Evolutionary conservation across 176 grass and related monocot genomes (phyloP).

Genomic region (Tuctoria greenei): DNA sequence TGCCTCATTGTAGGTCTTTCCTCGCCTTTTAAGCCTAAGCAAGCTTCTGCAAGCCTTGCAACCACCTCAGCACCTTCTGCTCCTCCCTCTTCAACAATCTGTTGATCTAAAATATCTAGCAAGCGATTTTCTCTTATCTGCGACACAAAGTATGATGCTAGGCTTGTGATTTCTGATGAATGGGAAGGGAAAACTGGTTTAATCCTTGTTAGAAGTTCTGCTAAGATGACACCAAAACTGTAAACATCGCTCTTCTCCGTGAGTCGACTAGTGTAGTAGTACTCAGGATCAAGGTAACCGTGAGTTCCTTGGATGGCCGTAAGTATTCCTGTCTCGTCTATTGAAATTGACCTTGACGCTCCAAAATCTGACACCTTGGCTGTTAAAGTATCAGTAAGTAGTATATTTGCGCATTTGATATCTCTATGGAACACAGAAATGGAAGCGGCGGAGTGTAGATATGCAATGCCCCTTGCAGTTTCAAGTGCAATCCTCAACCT

Average conservation of each 20-base stretch:
- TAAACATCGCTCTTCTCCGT: constrained; percentile 51
- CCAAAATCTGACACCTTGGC: constrained; percentile 51
- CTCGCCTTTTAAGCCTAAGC: constrained; percentile 45
- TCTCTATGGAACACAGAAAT: constrained; percentile 60
- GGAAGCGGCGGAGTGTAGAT: constrained; percentile 40
- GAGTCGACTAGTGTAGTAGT: constrained; percentile 43
- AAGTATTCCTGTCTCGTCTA: constrained; percentile 37
- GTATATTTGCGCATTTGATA: constrained; percentile 50
- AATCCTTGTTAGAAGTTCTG: constrained; percentile 37
- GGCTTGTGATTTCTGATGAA: background rate
- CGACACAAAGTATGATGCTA: constrained; percentile 35
- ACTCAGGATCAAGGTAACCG: constrained; percentile 49
- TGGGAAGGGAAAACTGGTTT: constrained; percentile 31
- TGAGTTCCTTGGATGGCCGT: constrained; percentile 43
- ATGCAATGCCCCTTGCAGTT: constrained; percentile 42
- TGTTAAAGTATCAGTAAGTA: constrained; percentile 41
- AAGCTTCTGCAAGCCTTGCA: constrained; percentile 12
- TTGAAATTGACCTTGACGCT: constrained; percentile 44
- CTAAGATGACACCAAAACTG: constrained; percentile 42
- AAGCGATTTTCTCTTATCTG: constrained; percentile 25
- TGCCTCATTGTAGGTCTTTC: constrained; percentile 47
- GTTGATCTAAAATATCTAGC: constrained; percentile 30
- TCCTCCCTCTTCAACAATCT: constrained; percentile 39
- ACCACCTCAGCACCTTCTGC: background rate
- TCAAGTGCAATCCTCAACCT: constrained; percentile 48